Evolutionary conservation across 192 early-diverging fungal species (phyloP), one percentile per base, ranked within the genome.

Genomic region (Coemansia sp.): DNA sequence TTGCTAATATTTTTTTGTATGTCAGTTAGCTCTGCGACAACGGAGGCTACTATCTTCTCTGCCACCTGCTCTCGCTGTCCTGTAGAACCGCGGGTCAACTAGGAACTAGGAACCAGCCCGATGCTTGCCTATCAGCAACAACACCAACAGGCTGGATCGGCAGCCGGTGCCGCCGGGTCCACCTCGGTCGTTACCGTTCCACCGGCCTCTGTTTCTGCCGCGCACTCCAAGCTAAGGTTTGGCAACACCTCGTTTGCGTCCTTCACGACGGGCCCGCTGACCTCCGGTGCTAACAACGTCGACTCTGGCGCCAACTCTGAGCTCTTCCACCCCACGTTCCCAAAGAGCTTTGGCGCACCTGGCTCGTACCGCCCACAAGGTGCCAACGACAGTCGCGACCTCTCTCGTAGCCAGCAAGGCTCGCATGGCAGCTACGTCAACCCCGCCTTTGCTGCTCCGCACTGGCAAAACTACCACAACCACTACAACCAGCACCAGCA

Each of bases 91-190:
- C 43, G 43, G 39, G 26, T 14, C 61, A 31, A 20, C 61, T 47
- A 45, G 60, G 39, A 39, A 26, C 38, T 26, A n/a, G 26, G 39
- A 41, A 28, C 61, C 61, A 62, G 37, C 38, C 34, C 43, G 26
- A 82, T 82, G 79, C 70, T 82, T 14, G 79, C 75, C 10, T 82
- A 70, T 62, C 79, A 81, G 70, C 77, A 74, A 43, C 70, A 69
- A 62, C 70, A 66, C 16, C 72, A 70, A 38, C 72, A 74, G 61
- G 38, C 55, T 36, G 60, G 70, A 58, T 58, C 69, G 58, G 41
- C 42, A 26, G 31, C 52, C 53, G 36, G 20, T 55, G 35, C n/a
- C 52, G 23, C 47, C 43, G 66, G 39, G 34, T 60, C 66, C 10
- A 45, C 35, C 62, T 47, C 66, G 18, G 69, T 72, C 18, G 55